Conservation (phyloP, 768 basidiomycete genomes). For the Crepidotus variabilis region DNA sequence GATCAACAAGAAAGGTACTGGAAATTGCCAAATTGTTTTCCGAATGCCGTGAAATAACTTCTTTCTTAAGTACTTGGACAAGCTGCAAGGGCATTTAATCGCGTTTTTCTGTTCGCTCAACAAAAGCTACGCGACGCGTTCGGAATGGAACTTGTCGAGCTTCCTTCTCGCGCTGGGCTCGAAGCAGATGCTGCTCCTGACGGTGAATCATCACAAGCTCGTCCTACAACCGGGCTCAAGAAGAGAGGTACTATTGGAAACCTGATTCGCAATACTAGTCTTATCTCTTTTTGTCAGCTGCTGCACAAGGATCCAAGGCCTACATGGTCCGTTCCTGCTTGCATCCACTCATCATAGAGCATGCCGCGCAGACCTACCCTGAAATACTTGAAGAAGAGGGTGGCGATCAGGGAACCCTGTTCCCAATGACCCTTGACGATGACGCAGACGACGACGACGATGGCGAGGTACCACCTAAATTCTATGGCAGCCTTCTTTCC, state of each 20-base stretch:
- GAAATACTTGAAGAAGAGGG: constrained; percentile 47
- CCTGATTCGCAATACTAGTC: neutral
- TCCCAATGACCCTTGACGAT: constrained; percentile 27
- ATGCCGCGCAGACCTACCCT: constrained; percentile 52
- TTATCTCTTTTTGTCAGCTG: constrained; percentile 30
- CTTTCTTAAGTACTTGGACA: constrained; percentile 28
- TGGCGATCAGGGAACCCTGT: constrained; percentile 28
- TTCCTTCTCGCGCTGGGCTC: constrained; percentile 57
- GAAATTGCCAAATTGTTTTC: neutral
- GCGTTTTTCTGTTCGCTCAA: constrained; percentile 64
- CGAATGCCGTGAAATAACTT: neutral
- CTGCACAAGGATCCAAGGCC: constrained; percentile 63
- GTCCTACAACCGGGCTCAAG: constrained; percentile 53
- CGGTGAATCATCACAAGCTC: constrained; percentile 43
- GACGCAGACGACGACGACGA: constrained; percentile 35
- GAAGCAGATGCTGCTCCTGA: constrained; percentile 40
- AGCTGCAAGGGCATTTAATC: constrained; percentile 57
- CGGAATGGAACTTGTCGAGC: constrained; percentile 82
- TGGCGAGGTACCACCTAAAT: constrained; percentile 33
- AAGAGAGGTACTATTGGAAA: constrained; percentile 50
- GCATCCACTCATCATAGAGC: constrained; percentile 55
- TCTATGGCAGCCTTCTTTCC: constrained; percentile 67
- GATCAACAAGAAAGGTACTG: constrained; percentile 75
- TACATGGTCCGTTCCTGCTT: constrained; percentile 83
- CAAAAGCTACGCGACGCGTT: constrained; percentile 58